phyloP scores from a whole-genome alignment of 768 basidiomycete genomes.

The Sutorius australiensis region DNA sequence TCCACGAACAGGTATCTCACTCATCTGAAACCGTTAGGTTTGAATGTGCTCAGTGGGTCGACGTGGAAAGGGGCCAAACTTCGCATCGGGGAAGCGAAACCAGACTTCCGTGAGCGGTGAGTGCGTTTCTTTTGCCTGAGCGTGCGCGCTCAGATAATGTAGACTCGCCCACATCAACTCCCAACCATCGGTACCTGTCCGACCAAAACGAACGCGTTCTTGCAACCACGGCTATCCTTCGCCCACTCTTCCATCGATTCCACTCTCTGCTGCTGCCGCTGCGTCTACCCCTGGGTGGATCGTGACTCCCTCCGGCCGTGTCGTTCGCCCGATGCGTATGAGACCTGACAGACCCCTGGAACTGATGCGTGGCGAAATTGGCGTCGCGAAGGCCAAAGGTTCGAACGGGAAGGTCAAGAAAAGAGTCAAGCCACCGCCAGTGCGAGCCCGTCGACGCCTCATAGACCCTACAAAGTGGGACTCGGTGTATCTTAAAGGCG shows the following conservation, averaged over 20 bases:
- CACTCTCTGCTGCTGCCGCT: conserved; percentile 57
- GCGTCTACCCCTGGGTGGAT: conserved; percentile 62
- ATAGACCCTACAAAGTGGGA: conserved; percentile 76
- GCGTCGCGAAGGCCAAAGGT: conserved; percentile 5
- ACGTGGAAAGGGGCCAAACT: conserved; percentile 88
- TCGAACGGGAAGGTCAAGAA: conserved; percentile 38
- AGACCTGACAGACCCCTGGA: conserved; percentile 61
- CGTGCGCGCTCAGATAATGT: background rate
- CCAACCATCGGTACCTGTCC: conserved; percentile 28
- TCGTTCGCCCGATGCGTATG: conserved; percentile 66
- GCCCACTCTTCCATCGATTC: conserved; percentile 61
- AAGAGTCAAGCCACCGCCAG: conserved; percentile 46
- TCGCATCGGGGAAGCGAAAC: conserved; percentile 79
- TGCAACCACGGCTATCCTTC: conserved; percentile 44
- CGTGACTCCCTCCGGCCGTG: conserved; percentile 60
- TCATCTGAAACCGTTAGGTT: conserved; percentile 41
- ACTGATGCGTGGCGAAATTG: conserved; percentile 11
- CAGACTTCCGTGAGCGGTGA: conserved; percentile 64
- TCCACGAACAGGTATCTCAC: background rate
- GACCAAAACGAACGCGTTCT: conserved; percentile 39
- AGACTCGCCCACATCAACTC: conserved; percentile 18
- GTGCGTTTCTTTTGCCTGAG: background rate
- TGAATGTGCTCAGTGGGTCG: conserved; percentile 73
- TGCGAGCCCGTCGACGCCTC: conserved; percentile 54
- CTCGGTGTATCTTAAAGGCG: conserved; percentile 64